phyloP scores from a whole-genome alignment of 1,284 basidiomycete species.

The Lentinula novae-zelandiae region DNA sequence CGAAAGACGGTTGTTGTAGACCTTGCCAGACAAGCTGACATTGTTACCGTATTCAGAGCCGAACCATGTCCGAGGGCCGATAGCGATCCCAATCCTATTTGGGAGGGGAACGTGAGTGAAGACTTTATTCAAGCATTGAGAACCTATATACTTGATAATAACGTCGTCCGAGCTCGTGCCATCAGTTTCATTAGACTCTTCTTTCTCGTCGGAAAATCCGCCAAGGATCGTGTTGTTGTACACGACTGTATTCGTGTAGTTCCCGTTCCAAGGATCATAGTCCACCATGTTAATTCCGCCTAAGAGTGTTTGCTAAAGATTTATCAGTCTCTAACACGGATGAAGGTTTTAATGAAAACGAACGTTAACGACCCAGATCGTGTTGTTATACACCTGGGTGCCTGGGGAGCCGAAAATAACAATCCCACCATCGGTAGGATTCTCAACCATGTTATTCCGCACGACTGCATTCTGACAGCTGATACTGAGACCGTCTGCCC shows the following conservation, averaged over 20 bases:
- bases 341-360: slow-evolving; percentile 16
- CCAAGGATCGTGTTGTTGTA: slow-evolving; percentile 66
- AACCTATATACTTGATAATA: slow-evolving; percentile 58
- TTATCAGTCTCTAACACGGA: not conserved
- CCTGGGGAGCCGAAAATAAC: slow-evolving; percentile 84
- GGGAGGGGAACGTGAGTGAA: slow-evolving; percentile 13
- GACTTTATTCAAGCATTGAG: not conserved
- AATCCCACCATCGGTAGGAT: slow-evolving; percentile 79
- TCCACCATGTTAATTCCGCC: slow-evolving; percentile 86
- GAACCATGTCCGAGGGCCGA: slow-evolving; percentile 81
- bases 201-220: slow-evolving; percentile 54
- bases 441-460: slow-evolving; percentile 59
- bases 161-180: slow-evolving; percentile 59
- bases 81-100: slow-evolving; percentile 64
- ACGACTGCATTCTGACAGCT: slow-evolving; percentile 67
- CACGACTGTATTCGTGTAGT: slow-evolving; percentile 68
- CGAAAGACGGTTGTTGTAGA: slow-evolving; percentile 63
- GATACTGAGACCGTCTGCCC: slow-evolving; percentile 85
- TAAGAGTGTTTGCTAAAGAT: slow-evolving; percentile 56
- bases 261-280: slow-evolving; percentile 67
- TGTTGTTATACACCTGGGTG: slow-evolving; percentile 62
- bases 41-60: slow-evolving; percentile 58
- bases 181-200: slow-evolving; percentile 35
- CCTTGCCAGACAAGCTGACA: slow-evolving; percentile 55
- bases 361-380: slow-evolving; percentile 68